Conservation (phyloP, 306 rosid genomes). For the Lablab purpureus region DNA sequence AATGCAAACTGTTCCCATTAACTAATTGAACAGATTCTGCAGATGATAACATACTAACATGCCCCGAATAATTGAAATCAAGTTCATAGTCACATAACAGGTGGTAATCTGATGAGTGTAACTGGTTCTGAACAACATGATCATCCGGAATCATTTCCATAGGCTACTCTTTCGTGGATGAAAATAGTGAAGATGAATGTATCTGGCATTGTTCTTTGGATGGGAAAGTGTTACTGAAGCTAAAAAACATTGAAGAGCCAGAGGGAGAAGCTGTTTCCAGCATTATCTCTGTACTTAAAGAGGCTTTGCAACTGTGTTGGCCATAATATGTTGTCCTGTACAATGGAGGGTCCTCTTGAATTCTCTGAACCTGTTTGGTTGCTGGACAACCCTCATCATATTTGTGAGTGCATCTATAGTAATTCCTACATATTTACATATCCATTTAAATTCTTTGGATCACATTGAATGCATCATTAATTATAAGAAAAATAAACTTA, state of each 20-base stretch:
- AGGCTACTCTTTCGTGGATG: slow-evolving; percentile 11
- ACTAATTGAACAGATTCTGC: not conserved
- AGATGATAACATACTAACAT: slow-evolving; percentile 12
- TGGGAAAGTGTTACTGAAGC: slow-evolving; percentile 28
- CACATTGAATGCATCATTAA: not conserved
- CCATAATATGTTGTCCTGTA: slow-evolving; percentile 56
- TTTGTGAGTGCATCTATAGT: slow-evolving; percentile 68
- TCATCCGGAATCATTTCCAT: slow-evolving; percentile 13
- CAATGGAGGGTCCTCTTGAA: slow-evolving; percentile 55
- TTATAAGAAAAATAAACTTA: too few relatives aligned
- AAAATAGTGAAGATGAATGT: not conserved
- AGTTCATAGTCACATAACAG: slow-evolving; percentile 8
- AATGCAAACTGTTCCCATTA: too few relatives aligned
- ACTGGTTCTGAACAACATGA: not conserved
- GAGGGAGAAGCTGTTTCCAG: slow-evolving; percentile 36
- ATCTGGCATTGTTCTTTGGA: not conserved
- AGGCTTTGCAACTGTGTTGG: slow-evolving; percentile 54
- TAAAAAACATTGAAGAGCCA: slow-evolving; percentile 34
- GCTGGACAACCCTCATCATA: slow-evolving; percentile 62
- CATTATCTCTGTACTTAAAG: slow-evolving; percentile 39
- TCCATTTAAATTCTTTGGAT: not conserved
- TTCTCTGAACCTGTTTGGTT: slow-evolving; percentile 60
- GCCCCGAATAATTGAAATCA: slow-evolving; percentile 27
- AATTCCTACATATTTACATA: slow-evolving; percentile 55
- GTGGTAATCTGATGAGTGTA: slow-evolving; percentile 8